Percentiles rank a stretch among this genome's conserved stretches.
Conservation (phyloP, 352 stramenopile species). For the Globisporangium parvum region DNA sequence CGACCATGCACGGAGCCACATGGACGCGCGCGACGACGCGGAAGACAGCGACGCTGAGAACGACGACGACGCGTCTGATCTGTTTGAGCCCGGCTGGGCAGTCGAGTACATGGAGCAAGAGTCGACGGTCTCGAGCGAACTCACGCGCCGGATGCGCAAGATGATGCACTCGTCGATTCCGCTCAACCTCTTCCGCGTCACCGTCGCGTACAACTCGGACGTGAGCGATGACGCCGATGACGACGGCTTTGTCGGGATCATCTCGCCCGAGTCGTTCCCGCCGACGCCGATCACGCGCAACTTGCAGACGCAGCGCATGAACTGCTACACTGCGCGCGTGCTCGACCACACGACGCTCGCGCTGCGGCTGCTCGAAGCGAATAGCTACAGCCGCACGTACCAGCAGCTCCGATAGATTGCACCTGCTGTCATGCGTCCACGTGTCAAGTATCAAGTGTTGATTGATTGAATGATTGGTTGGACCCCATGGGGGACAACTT, state of each 20-base stretch:
- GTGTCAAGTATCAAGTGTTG: not conserved
- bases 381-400: constrained; percentile 9
- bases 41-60: not conserved
- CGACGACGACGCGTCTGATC: constrained; percentile 1
- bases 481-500: not conserved
- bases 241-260: constrained; percentile 30
- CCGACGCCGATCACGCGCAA: constrained; percentile 74
- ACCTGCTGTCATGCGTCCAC: not conserved
- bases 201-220: constrained; percentile 35
- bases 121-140: constrained; percentile 46
- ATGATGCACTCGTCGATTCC: constrained; percentile 82
- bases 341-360: constrained; percentile 71
- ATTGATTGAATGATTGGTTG: not conserved
- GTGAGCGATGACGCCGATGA: constrained; percentile 19
- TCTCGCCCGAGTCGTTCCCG: constrained; percentile 76
- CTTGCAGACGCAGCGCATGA: constrained; percentile 60
- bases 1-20: too few species aligned
- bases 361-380: constrained; percentile 48
- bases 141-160: constrained; percentile 57
- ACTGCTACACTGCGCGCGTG: constrained; percentile 71
- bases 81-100: constrained; percentile 61
- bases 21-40: not conserved
- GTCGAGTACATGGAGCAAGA: constrained; percentile 80
- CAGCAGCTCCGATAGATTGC: not conserved
- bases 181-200: constrained; percentile 70